Evolutionary conservation across 768 basidiomycete genomes (phyloP).

Genomic region (Serendipita indica): DNA sequence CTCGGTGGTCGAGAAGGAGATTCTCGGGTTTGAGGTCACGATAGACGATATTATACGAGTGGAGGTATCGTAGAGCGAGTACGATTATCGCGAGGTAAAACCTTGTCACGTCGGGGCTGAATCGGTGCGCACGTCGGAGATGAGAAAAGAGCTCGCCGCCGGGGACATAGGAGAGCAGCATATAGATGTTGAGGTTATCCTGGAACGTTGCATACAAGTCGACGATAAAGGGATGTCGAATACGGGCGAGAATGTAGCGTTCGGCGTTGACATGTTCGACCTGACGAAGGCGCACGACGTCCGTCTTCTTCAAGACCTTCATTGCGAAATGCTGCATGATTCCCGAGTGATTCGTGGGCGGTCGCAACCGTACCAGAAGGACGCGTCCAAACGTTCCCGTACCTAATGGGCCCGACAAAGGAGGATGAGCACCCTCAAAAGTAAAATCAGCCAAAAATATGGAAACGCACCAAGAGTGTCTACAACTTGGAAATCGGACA

Average conservation of each 20-base stretch:
- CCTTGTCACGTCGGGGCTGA: constrained; percentile 92
- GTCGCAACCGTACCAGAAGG: constrained; percentile 65
- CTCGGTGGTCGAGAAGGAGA: constrained; percentile 82
- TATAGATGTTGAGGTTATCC: constrained; percentile 93
- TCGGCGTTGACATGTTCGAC: constrained; percentile 98
- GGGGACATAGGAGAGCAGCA: constrained; percentile 91
- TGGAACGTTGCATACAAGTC: constrained; percentile 93
- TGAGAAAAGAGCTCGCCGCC: constrained; percentile 97
- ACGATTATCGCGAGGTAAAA: constrained; percentile 96
- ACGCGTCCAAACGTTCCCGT: constrained; percentile 96
- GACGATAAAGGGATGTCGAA: constrained; percentile 91
- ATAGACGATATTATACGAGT: constrained; percentile 95
- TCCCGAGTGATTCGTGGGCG: constrained; percentile 30
- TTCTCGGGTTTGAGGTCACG: constrained; percentile 98
- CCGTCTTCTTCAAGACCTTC: constrained; percentile 77
- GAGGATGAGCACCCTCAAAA: background rate
- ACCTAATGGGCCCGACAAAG: constrained; percentile 35
- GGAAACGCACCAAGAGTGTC: constrained; percentile 24
- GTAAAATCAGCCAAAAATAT: too few species aligned
- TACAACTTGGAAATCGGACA: constrained; percentile 24
- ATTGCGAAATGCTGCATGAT: constrained; percentile 61
- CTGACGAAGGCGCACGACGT: constrained; percentile 80
- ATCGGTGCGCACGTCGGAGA: constrained; percentile 82
- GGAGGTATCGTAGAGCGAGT: constrained; percentile 86
- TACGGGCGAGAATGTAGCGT: constrained; percentile 78